These are phyloP conservation scores for Alnus rubra DNA, from an alignment of 306 rosid genomes.

Conservation along the genomic window DNA sequence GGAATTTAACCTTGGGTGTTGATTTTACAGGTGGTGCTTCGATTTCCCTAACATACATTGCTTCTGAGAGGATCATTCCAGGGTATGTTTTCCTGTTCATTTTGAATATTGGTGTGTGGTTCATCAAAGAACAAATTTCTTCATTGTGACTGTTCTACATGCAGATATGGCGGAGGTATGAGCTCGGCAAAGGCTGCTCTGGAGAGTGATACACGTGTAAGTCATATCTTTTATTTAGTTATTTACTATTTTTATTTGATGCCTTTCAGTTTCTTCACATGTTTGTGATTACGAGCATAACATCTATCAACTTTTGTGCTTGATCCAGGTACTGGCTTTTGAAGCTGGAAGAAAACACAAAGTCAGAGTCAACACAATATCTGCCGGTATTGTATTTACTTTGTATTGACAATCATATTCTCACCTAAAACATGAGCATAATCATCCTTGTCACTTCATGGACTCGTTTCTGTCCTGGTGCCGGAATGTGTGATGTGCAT, in stretches of 20 bases:
- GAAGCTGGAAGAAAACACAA: constrained; percentile 91
- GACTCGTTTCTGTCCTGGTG: neutral
- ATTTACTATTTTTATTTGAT: neutral
- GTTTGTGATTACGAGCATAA: neutral
- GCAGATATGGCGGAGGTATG: constrained; percentile 98
- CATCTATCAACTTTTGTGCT: neutral
- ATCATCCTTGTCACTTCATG: neutral
- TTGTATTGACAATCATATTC: neutral
- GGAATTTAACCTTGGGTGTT: neutral
- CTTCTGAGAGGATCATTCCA: constrained; percentile 94
- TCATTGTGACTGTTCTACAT: constrained; percentile 5
- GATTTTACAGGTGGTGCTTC: constrained; percentile 75
- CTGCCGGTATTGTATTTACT: constrained; percentile 59
- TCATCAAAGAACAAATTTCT: neutral
- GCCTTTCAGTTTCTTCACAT: neutral
- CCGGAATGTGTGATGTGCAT: neutral
- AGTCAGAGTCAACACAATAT: constrained; percentile 85
- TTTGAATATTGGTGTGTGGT: neutral
- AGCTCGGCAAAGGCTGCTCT: constrained; percentile 98
- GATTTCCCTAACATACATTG: constrained; percentile 89
- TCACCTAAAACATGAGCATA: neutral
- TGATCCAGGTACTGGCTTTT: constrained; percentile 85
- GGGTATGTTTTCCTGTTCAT: constrained; percentile 15
- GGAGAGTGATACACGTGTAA: constrained; percentile 91
- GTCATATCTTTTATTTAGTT: constrained; percentile 7